Conservation (phyloP, 2,329 filamentous ascomycete species). For the Hypoxylon sp. region DNA sequence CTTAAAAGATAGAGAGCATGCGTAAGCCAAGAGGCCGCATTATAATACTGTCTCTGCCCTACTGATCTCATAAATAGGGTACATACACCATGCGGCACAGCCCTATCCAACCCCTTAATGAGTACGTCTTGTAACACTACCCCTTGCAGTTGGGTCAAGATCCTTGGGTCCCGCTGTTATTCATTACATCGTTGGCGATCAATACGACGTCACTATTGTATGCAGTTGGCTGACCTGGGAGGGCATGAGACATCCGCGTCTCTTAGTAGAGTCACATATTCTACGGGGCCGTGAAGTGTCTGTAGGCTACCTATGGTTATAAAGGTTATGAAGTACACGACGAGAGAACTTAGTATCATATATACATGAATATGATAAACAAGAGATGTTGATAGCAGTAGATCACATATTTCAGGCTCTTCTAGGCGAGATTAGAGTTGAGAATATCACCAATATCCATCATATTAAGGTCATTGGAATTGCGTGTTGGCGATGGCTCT, state of each 20-base stretch:
- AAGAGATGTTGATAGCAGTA: background rate
- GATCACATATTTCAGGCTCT: background rate
- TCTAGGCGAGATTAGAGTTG: background rate
- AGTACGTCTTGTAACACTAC: background rate
- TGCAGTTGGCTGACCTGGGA: background rate
- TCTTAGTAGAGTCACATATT: background rate
- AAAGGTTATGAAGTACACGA: background rate
- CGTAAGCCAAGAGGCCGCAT: background rate
- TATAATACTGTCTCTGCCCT: background rate
- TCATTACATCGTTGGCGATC: conserved; percentile 2
- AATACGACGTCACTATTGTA: background rate
- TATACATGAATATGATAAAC: background rate
- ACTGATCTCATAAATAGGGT: background rate
- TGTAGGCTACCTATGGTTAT: background rate
- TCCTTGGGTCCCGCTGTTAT: too few relatives aligned
- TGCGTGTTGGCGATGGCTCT: background rate
- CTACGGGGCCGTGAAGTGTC: background rate
- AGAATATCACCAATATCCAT: background rate
- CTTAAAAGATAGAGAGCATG: background rate
- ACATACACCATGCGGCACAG: conserved; percentile 8
- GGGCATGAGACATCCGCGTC: background rate
- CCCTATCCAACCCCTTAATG: background rate
- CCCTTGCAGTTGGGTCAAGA: background rate
- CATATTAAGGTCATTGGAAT: background rate
- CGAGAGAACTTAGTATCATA: background rate